These are phyloP conservation scores for Nicotiana otophora DNA, from an alignment of 257 asterid species.

Conservation along the genomic window DNA sequence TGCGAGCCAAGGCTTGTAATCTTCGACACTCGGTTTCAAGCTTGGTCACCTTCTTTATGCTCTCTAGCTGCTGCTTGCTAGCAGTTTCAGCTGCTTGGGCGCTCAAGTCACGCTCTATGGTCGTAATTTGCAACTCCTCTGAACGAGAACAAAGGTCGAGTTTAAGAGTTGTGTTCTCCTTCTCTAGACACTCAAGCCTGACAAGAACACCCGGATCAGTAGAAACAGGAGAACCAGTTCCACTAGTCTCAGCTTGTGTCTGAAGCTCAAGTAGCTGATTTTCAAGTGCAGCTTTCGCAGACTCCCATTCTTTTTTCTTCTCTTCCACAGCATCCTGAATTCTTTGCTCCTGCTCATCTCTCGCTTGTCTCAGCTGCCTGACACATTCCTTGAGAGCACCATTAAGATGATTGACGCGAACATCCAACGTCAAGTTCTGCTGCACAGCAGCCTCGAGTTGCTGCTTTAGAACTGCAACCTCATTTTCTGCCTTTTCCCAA, in stretches of 20 bases:
- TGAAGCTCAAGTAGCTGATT: conserved; percentile 39
- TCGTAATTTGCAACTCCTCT: no score
- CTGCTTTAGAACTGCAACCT: conserved; percentile 51
- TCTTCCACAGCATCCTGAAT: conserved; percentile 29
- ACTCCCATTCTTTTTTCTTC: conserved; percentile 41
- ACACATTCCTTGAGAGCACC: conserved; percentile 79
- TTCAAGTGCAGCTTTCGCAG: conserved; percentile 35
- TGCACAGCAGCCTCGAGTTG: conserved; percentile 61
- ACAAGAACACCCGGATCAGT: conserved; percentile 22
- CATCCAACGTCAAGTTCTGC: conserved; percentile 62
- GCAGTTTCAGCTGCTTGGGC: no score
- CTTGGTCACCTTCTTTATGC: no score
- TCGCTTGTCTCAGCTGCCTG: conserved; percentile 56
- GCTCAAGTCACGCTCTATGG: no score
- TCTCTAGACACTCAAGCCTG: conserved; percentile 38
- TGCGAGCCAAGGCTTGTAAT: no score
- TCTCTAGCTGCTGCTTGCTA: no score
- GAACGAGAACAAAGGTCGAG: no score
- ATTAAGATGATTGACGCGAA: conserved; percentile 61
- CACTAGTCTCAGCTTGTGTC: conserved; percentile 24
- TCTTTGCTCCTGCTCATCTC: conserved; percentile 53
- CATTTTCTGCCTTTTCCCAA: conserved; percentile 90
- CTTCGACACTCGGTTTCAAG: no score
- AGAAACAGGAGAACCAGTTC: conserved; percentile 20
- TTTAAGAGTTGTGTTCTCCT: conserved; percentile 49